Conservation (phyloP, 441 rosid genomes). For the Adansonia gregorii region DNA sequence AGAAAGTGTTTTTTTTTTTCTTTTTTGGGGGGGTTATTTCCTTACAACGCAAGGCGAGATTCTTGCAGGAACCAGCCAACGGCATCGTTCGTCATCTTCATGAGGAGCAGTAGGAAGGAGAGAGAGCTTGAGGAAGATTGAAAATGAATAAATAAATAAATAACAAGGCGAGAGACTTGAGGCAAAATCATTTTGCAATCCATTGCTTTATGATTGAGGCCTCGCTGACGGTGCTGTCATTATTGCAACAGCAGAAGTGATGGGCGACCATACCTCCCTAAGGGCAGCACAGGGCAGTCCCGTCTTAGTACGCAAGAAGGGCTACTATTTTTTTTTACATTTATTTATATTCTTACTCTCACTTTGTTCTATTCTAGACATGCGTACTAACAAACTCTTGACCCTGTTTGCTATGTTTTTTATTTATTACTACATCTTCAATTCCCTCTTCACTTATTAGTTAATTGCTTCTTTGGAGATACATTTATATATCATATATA, state of each 20-base stretch:
- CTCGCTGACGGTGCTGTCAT: conserved; percentile 50
- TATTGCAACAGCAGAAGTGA: conserved; percentile 3
- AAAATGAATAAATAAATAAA: too few species aligned
- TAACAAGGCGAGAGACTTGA: conserved; percentile 15
- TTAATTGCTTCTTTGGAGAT: not conserved
- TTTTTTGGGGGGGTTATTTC: not conserved
- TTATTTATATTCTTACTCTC: too few species aligned
- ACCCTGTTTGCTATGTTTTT: not conserved
- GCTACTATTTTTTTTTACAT: conserved; percentile 11
- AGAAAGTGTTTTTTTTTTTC: not conserved
- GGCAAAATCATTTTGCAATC: conserved; percentile 59
- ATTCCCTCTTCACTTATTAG: too few species aligned
- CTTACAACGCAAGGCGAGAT: conserved; percentile 60
- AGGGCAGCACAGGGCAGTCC: conserved; percentile 39
- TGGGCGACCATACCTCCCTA: not conserved
- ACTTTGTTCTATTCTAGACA: too few species aligned
- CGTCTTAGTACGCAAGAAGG: conserved; percentile 49
- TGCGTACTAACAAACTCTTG: not conserved
- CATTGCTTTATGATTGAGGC: conserved; percentile 72
- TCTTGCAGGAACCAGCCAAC: conserved; percentile 64
- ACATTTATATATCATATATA: too few species aligned
- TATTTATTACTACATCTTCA: not conserved
- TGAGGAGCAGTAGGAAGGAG: conserved; percentile 28
- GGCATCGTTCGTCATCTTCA: conserved; percentile 25
- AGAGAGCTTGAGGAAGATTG: not conserved